Base-by-base conservation (phyloP, 2,329 filamentous ascomycete genomes). In the Arthrinium puccinioides region DNA sequence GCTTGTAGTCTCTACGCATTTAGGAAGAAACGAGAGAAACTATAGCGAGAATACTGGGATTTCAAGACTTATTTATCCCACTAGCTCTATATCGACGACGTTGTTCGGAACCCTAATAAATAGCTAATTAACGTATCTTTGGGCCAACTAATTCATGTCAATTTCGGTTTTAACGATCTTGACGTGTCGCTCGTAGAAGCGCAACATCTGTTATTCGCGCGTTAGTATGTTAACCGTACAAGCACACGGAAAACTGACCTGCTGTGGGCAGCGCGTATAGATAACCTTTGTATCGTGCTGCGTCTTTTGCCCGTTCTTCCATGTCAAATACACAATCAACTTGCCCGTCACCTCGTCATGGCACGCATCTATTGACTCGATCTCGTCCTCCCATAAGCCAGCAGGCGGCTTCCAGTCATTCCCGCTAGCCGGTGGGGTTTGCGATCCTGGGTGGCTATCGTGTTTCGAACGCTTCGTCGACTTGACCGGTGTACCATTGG, bases 181-280 rank as follows among this genome's bases (percentile, higher is more conserved):
- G 21, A 79, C 69, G 40, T 77, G 73, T 9, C 64, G 65, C 49
- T 79, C 74, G 52, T 78, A 79, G 44, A 76, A 79, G 25, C 66
- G 66, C 9, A 79, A 61, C 69, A 79, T 78, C 74, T 79, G 36
- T 36, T 6, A 16, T 9, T 3, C 5, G 16, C 10, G 5, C 5
- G 13, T 30, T 32, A 24, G 19, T 19, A 5, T 11, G 11, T 11
- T n/a, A 18, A 27, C 20, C 5, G 10, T 20, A 24, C 14, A 13
- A 25, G 10, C 32, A 38, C 7, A 13, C 14, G 14, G 8, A 18
- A 11, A 33, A 42, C 63, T 39, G 56, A 83, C 82, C 71, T 82
- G 85, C 53, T 90, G 85, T 0, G 86, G 86, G 47, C 84, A 88
- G 48, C 87, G 81, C 51, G 79, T 72, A 50, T 89, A 85, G 7